Percentiles rank a stretch among this genome's conserved stretches.
phyloP scores from a whole-genome alignment of 352 stramenopile genomes.

The Phytophthora sansomeana region DNA sequence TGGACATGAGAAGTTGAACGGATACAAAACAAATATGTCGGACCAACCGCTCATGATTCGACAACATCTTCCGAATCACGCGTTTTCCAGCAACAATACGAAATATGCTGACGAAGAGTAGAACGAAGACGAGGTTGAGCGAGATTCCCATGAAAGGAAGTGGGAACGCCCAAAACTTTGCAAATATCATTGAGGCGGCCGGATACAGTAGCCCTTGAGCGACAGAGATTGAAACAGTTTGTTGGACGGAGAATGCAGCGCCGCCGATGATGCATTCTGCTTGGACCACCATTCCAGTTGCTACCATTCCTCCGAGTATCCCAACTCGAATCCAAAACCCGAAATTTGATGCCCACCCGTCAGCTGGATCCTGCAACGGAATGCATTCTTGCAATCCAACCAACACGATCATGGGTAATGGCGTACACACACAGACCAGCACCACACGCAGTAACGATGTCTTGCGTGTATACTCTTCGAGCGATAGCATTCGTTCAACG shows the following conservation, averaged over 20 bases:
- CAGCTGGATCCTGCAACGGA: slow-evolving; percentile 5
- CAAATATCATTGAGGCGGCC: background rate
- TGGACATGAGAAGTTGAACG: background rate
- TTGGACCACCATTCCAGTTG: background rate
- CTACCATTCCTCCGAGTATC: background rate
- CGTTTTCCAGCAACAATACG: background rate
- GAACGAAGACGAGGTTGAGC: background rate
- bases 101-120: background rate
- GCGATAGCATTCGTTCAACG: slow-evolving; percentile 27
- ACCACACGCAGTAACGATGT: slow-evolving; percentile 1
- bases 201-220: too few species aligned
- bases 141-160: background rate
- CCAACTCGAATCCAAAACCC: slow-evolving; percentile 5
- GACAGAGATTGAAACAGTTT: background rate
- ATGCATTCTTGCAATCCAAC: background rate
- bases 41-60: background rate
- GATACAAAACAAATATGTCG: background rate
- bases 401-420: background rate
- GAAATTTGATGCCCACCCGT: slow-evolving; percentile 2
- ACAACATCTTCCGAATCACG: background rate
- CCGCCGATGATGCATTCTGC: background rate
- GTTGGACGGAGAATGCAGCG: background rate
- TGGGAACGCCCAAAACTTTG: background rate
- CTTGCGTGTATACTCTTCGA: slow-evolving; percentile 27
- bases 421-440: slow-evolving; percentile 1